phyloP scores from a whole-genome alignment of 2,329 filamentous ascomycete species.

The Cladosporium sp. region DNA sequence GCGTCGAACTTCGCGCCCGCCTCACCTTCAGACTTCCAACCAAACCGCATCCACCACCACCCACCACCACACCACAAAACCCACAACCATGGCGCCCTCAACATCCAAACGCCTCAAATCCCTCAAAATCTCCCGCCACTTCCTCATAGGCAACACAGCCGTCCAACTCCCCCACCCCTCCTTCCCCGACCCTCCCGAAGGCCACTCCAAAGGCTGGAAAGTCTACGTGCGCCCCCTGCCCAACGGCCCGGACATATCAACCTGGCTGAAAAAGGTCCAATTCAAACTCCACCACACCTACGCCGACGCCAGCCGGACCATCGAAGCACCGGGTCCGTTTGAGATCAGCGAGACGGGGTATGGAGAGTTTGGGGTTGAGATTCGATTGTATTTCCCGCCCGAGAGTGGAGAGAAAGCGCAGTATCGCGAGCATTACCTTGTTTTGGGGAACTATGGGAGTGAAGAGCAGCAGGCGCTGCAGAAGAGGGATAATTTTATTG shows the following conservation, averaged over 20 bases:
- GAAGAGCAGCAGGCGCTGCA: slow-evolving; percentile 68
- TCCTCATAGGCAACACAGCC: slow-evolving; percentile 47
- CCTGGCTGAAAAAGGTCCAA: slow-evolving; percentile 94
- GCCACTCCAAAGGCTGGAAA: slow-evolving; percentile 95
- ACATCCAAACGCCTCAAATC: slow-evolving; percentile 32
- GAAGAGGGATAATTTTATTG: slow-evolving; percentile 59
- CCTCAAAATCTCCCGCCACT: slow-evolving; percentile 30
- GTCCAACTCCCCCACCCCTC: slow-evolving; percentile 65
- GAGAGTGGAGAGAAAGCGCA: slow-evolving; percentile 90
- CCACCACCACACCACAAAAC: background rate
- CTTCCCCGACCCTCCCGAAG: slow-evolving; percentile 71
- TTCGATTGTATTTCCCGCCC: slow-evolving; percentile 88
- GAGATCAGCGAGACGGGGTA: slow-evolving; percentile 89
- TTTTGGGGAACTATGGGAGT: slow-evolving; percentile 80
- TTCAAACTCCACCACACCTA: slow-evolving; percentile 99
- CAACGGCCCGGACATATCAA: slow-evolving; percentile 77
- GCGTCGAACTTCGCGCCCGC: background rate
- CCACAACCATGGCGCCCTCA: slow-evolving; percentile 31
- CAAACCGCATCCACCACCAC: background rate
- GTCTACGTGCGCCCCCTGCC: slow-evolving; percentile 90
- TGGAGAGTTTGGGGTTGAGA: slow-evolving; percentile 95
- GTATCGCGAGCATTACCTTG: slow-evolving; percentile 88
- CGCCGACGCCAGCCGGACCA: slow-evolving; percentile 78
- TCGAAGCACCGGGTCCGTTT: slow-evolving; percentile 72
- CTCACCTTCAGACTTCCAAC: background rate